Evolutionary conservation across 495 filamentous ascomycete genomes (phyloP), one percentile per base, ranked within the genome.

Genomic region (Immersiella caudata): DNA sequence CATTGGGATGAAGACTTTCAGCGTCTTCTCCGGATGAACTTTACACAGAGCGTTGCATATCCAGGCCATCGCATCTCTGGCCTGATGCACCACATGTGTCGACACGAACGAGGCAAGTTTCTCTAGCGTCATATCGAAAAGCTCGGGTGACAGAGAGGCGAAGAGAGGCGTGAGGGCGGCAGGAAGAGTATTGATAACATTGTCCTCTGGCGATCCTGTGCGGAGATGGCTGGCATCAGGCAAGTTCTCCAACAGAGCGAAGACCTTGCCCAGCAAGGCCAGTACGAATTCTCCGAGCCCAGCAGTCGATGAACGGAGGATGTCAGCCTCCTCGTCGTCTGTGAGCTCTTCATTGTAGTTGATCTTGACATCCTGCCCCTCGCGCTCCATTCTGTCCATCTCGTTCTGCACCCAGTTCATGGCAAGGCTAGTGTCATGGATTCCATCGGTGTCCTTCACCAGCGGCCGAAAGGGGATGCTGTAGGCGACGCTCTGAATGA

Each of bases 11-110:
- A 99, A 89, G 22, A 91, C 87, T 73, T 93, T 95, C 40, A 99
- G 83, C 3, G 93, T 90, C 81, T 97, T 97, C 72, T 93, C 89
- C 0, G 95, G 95, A 70, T 94, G 91, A 70, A 94, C 90, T 79
- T 98, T 98, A 85, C 94, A 96, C 21, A 98, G 81, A 0, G 90
- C 90, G 75, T 97, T 98, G 84, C 93, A 96, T 51, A 97, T 97
- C 83, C 97, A 99, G 1, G 95, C 95, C 92, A 98, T 97, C 20
- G 96, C 95, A 83, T 99, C 95, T 67, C 95, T 84, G 49, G 95
- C 94, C 77, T 98, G 95, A 71, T 99, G 94, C 24, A 98, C 94
- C 49, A 98, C 96, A 81, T 99, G 96, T 68, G 91, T 91, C 22
- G 89, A 88, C n/a, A 97, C 90, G 74, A 98, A 98, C 63, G 93